Evolutionary conservation across 1,284 basidiomycete species (phyloP), one percentile per base, ranked within the genome.

Genomic region (Irpex sp.): DNA sequence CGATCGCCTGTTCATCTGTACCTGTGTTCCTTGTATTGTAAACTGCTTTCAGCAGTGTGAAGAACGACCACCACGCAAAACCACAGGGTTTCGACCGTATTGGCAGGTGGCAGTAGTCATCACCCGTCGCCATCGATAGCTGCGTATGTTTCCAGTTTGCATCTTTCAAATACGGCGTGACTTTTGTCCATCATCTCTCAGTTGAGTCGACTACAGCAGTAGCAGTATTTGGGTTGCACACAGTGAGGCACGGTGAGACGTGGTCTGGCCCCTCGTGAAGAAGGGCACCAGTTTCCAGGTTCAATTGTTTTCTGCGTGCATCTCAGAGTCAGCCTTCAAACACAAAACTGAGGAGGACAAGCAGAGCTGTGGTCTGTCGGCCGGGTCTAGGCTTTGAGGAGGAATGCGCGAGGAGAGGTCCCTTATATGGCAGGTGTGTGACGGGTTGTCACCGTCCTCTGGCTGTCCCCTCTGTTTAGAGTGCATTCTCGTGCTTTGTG

Each of bases 341-440:
- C 17, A 19, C 49, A 19, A 52, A 17, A 9, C 13, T 17, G 9
- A 15, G 17, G 13, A 52, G 17, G n/a, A 48, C 44, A 48, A 48
- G 49, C 11, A 40, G 36, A 58, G 57, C 15, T 21, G 37, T n/a
- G 38, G 7, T 31, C 15, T 21, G 37, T n/a, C 15, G 7, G 40
- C 11, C 15, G 40, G 40, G 49, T 52, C 49, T 52, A 19, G 49
- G 21, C 49, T 44, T 17, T 17, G 8, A 52, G 49, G 8, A 52
- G 17, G 21, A n/a, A 31, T 17, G 60, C 21, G n/a, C 21, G 49
- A 17, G 49, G 49, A 52, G 49, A 37, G 48, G 26, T 36, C 60
- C 60, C 38, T 52, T 47, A 61, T 55, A 61, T 36, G 51, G 60
- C 31, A 61, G 37, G 21, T 13, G 21, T 26, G 60, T 60, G 60